Evolutionary conservation across 495 filamentous ascomycete species (phyloP).

Genomic region (Penicillium ucsense): DNA sequence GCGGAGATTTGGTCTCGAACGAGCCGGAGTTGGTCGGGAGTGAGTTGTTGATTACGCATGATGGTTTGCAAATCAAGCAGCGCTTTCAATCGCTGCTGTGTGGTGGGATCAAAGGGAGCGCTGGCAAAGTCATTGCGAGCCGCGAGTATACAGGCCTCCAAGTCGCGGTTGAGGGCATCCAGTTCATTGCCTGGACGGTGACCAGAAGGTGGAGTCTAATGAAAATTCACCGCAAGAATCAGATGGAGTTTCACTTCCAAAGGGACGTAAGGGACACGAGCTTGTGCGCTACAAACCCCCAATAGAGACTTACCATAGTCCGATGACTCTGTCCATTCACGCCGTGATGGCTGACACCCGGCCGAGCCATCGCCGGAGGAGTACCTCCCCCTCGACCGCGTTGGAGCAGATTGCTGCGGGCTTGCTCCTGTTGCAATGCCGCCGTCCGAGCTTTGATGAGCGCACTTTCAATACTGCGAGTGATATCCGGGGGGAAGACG

Average conservation of each 20-base stretch:
- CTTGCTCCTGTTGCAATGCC: slow-evolving; percentile 60
- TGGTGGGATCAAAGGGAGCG: slow-evolving; percentile 60
- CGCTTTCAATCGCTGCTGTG: slow-evolving; percentile 71
- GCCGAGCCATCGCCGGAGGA: slow-evolving; percentile 35
- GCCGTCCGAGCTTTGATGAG: slow-evolving; percentile 79
- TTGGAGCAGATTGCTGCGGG: slow-evolving; percentile 50
- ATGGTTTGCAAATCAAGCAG: slow-evolving; percentile 78
- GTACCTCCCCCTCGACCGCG: slow-evolving; percentile 45
- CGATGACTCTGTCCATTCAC: slow-evolving; percentile 27
- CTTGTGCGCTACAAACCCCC: too few species aligned
- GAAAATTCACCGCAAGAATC: too few species aligned
- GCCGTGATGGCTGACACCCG: slow-evolving; percentile 19
- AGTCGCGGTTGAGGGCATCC: slow-evolving; percentile 69
- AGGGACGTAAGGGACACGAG: too few species aligned
- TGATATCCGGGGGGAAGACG: slow-evolving; percentile 78
- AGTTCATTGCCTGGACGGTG: slow-evolving; percentile 36
- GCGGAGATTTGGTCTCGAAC: slow-evolving; percentile 71
- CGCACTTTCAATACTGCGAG: slow-evolving; percentile 84
- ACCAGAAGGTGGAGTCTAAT: slow-evolving; percentile 26
- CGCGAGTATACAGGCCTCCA: slow-evolving; percentile 61
- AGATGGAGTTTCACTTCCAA: too few species aligned
- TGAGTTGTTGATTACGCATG: slow-evolving; percentile 66
- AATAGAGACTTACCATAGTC: slow-evolving; percentile 19
- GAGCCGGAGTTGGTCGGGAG: slow-evolving; percentile 67
- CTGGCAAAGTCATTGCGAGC: slow-evolving; percentile 62